A percentile compares a stretch with the other conserved stretches of the same genome.
These are phyloP conservation scores for Boletus semigastroideus DNA, from an alignment of 1,284 basidiomycete genomes.

Conservation along the genomic window DNA sequence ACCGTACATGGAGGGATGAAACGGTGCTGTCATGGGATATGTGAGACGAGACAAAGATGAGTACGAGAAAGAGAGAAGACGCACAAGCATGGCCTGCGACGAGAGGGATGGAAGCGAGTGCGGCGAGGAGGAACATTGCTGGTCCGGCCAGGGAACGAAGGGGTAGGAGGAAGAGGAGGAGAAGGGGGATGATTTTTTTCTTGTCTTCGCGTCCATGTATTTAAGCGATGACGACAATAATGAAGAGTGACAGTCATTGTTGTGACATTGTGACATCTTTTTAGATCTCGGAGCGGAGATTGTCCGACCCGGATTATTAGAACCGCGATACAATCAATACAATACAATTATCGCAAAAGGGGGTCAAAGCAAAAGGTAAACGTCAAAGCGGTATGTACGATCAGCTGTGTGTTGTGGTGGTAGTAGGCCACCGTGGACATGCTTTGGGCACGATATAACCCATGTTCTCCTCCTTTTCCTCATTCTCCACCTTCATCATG, in stretches of 20 bases:
- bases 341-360: too few relatives aligned
- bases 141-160: conserved; percentile 22
- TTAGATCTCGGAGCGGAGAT: too few relatives aligned
- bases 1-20: conserved; percentile 27
- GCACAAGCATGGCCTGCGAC: conserved; percentile 18
- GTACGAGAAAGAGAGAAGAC: background rate
- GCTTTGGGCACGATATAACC: conserved; percentile 19
- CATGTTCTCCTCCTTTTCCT: background rate
- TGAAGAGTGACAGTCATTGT: too few relatives aligned
- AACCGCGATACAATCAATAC: too few relatives aligned
- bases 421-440: too few relatives aligned
- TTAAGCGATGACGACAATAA: too few relatives aligned
- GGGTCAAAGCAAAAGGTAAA: too few relatives aligned
- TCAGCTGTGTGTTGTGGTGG: too few relatives aligned
- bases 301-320: too few relatives aligned
- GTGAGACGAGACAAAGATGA: background rate
- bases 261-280: too few relatives aligned
- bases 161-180: background rate
- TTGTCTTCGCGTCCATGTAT: too few relatives aligned
- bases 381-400: too few relatives aligned
- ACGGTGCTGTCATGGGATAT: conserved; percentile 11
- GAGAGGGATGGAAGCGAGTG: conserved; percentile 4
- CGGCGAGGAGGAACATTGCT: conserved; percentile 14
- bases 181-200: background rate
- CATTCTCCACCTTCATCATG: conserved; percentile 15